Evolutionary conservation across 768 basidiomycete genomes (phyloP), one percentile per base, ranked within the genome.

Genomic region (Sarcodon sp.): DNA sequence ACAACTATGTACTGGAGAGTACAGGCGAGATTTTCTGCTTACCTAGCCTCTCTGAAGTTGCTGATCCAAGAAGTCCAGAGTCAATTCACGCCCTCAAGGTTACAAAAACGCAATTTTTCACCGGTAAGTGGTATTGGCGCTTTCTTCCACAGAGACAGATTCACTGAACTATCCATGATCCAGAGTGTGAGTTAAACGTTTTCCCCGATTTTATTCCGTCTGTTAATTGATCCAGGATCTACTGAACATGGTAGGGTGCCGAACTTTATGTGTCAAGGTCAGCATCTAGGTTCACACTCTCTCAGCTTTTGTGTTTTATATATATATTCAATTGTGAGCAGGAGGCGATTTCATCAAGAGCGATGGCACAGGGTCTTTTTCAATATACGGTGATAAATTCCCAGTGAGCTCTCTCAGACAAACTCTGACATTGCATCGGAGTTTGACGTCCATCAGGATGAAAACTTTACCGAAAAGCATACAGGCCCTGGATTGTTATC

Each of bases 1-100:
- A 51, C 94, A 98, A 58, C 69, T 98, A 27, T 98, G 94, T 60
- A 97, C 93, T 2, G 96, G 96, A n/a, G 94, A 98, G 67, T 87
- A 79, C 65, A 76, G 90, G 87, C 92, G 58, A 46, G 71, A 53
- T 11, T 27, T 36, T 31, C 39, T 45, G 16, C 27, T n/a, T 18
- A 13, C 9, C n/a, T 7, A 11, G 5, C 9, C 8, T 7, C 16
- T 27, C 32, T 27, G 15, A 45, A 34, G 18, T 18, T 3, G 21
- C 44, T 31, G n/a, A 45, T 31, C 33, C 15, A 15, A 13, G 21
- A 27, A 27, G 2, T 41, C 2, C 50, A 87, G 87, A 55, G 76
- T 88, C 6, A 88, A 92, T 55, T 76, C 83, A 11, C 70, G 87
- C 49, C 90, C 91, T 2, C 87, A 90, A 61, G 91, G 91, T 4